phyloP scores from a whole-genome alignment of 345 rosid genomes.

The Lenwebbia sp. region DNA sequence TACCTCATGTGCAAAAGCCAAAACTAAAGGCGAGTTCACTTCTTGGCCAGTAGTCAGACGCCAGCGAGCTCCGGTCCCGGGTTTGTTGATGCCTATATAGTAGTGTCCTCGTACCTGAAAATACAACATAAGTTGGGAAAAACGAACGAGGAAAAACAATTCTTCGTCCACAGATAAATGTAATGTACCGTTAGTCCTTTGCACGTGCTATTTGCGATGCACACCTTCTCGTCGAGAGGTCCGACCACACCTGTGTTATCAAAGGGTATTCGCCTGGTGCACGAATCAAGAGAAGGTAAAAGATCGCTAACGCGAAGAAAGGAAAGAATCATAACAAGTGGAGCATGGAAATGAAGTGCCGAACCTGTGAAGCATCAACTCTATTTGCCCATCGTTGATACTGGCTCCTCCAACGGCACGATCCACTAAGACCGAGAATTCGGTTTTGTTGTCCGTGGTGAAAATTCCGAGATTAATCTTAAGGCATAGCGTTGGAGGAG shows the following conservation, averaged over 20 bases:
- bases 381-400: constrained; percentile 67
- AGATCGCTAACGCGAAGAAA: neutral
- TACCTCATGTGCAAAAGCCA: constrained; percentile 75
- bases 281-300: neutral
- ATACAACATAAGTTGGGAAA: neutral
- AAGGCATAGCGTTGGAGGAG: constrained; percentile 1
- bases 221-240: constrained; percentile 49
- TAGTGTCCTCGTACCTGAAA: constrained; percentile 66
- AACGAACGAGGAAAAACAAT: neutral
- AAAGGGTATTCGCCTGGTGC: constrained; percentile 23
- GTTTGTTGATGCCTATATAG: constrained; percentile 41
- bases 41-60: constrained; percentile 74
- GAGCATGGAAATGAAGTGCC: neutral
- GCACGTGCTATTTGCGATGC: constrained; percentile 24
- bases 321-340: neutral
- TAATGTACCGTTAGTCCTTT: constrained; percentile 54
- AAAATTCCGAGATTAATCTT: constrained; percentile 77
- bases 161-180: neutral
- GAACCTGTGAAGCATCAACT: constrained; percentile 88
- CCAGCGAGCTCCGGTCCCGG: constrained; percentile 61
- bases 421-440: constrained; percentile 77
- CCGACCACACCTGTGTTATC: constrained; percentile 78
- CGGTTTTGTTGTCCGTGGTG: constrained; percentile 41
- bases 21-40: constrained; percentile 58
- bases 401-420: constrained; percentile 80